Base-by-base conservation (phyloP, 805 yeast genomes). In the Jamesozyma spencerorum region DNA sequence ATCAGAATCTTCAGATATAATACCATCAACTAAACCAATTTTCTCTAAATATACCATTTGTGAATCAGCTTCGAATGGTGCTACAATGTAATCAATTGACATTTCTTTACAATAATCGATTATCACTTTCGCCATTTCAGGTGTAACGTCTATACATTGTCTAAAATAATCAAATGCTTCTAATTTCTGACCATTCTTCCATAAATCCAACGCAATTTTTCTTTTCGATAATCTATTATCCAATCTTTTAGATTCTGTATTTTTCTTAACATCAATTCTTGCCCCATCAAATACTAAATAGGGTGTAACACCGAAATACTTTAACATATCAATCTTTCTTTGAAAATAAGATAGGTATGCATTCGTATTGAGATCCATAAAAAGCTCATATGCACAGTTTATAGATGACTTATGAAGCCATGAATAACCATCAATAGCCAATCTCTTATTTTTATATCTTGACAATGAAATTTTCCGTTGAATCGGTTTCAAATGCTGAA, bases 51-150 rank as follows among this genome's bases (percentile, higher is more conserved):
- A 85, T 10, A 87, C 97, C 81, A 90, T 77, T 58, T 90, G 97
- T 1, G 97, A 83, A 58, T 90, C 98, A 1, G 97, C 97, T 62
- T 90, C 98, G 57, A 86, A 90, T 0, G 98, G 98, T 0, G 98
- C 97, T 5, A 90, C 97, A 5, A 90, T 75, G 51, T 73, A 88
- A 42, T 70, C 72, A 37, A 90, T 75, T 1, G 63, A 60, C 31
- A 70, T 65, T n/a, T 57, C 47, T 47, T 77, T 77, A 45, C 92
- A 67, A 51, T 73, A 79, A 26, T 79, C 81, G 55, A 87, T 85
- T 12, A 88, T 69, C 6, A 83, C 70, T 49, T 82, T 82, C 5
- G 95, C 96, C 88, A 90, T 85, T 46, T 77, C 75, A 1, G 95
- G 85, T 2, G 94, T 82, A 12, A 90, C 82, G 49, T 82, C 87